Evolutionary conservation across 1,284 basidiomycete species (phyloP).

Genomic region (Rhizoctonia solani): DNA sequence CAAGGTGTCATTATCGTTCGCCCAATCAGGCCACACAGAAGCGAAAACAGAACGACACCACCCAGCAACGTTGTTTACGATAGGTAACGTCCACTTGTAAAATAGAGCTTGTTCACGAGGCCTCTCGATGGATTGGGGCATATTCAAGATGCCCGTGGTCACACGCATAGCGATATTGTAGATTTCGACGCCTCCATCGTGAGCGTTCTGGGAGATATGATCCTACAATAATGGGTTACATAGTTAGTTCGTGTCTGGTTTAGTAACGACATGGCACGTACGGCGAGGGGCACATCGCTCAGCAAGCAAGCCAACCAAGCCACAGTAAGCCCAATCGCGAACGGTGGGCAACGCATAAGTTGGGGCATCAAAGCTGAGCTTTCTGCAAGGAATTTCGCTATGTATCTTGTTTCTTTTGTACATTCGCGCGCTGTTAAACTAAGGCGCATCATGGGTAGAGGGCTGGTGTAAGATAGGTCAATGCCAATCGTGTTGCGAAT

Average conservation of each 20-base stretch:
- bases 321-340: neutral
- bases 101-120: neutral
- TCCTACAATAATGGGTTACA: too few relatives aligned
- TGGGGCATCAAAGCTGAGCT: neutral
- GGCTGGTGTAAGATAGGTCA: slow-evolving; percentile 1
- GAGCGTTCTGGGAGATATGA: too few relatives aligned
- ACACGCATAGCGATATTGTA: neutral
- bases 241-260: neutral
- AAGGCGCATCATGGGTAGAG: slow-evolving; percentile 5
- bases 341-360: neutral
- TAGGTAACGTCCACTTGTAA: slow-evolving; percentile 1
- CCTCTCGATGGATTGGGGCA: neutral
- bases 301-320: slow-evolving; percentile 13
- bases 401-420: neutral
- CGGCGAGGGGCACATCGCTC: too few relatives aligned
- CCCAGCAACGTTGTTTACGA: slow-evolving; percentile 10
- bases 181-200: too few relatives aligned
- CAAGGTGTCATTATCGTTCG: neutral
- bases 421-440: neutral
- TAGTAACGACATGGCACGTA: too few relatives aligned
- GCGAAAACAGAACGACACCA: slow-evolving; percentile 1
- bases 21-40: neutral
- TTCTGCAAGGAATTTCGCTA: slow-evolving; percentile 13
- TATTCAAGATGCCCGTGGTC: neutral
- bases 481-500: neutral